Conservation (phyloP, 805 yeast genomes). For the Starmera quercuum region DNA sequence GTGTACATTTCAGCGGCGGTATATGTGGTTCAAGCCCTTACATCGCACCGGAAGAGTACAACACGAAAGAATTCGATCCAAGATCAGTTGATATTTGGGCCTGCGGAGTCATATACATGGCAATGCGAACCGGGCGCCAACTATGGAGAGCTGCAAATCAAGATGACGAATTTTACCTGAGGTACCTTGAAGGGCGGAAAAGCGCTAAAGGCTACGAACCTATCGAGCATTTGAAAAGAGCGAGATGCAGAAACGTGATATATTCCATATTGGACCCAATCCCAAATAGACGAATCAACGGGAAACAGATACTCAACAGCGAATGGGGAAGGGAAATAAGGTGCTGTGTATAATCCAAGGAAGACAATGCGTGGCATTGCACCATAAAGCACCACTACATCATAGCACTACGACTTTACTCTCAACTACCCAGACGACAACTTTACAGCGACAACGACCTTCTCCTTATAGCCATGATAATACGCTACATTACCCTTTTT, state of each 20-base stretch:
- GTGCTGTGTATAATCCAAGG: slow-evolving; percentile 13
- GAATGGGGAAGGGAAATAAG: slow-evolving; percentile 92
- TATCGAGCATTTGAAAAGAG: slow-evolving; percentile 75
- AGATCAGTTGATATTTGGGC: slow-evolving; percentile 86
- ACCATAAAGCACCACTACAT: no score
- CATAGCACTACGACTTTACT: no score
- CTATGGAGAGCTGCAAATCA: slow-evolving; percentile 80
- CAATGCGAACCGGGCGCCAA: slow-evolving; percentile 91
- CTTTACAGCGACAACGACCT: no score
- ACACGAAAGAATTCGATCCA: slow-evolving; percentile 63
- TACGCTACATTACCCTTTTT: no score
- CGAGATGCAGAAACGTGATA: slow-evolving; percentile 86
- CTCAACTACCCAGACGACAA: no score
- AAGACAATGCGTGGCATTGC: no score
- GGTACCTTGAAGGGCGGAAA: slow-evolving; percentile 71
- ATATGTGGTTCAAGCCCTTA: slow-evolving; percentile 84
- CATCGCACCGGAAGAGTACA: slow-evolving; percentile 84
- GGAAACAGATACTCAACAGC: slow-evolving; percentile 78
- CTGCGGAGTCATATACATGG: slow-evolving; percentile 88
- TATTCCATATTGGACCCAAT: slow-evolving; percentile 91
- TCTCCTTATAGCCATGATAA: no score
- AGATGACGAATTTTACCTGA: slow-evolving; percentile 74
- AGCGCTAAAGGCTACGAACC: slow-evolving; percentile 88
- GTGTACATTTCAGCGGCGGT: slow-evolving; percentile 62
- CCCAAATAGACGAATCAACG: slow-evolving; percentile 80